Base-by-base conservation (phyloP, 148 eudicot genomes). In the Nepenthes gracilis region DNA sequence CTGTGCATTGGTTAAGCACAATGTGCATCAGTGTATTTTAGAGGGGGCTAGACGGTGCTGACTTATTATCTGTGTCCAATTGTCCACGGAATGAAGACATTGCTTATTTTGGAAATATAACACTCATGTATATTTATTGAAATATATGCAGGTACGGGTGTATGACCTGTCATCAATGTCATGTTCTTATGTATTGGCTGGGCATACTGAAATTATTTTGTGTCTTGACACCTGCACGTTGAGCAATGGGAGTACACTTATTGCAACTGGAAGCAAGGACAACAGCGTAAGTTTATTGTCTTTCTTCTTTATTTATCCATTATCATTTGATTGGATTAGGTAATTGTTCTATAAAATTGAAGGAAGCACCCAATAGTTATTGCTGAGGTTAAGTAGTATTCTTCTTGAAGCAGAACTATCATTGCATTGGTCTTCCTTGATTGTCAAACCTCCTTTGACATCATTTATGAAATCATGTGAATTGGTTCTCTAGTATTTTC, bases 211-310 rank as follows among this genome's bases (percentile, higher is more conserved):
- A 67, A 79, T 83, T 63, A 73, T 93, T 74, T 61, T 89, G 57
- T 82, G 95, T 77, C 87, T 93, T 62, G 99, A 93, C 69, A 89
- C 95, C 50, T 86, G 89, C 67, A 61, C 72, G 51, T 49, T 84
- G 66, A 78, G 73, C 72, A 76, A 87, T 64, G 95, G 92, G 73
- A 83, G 61, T 70, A 72, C 85, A 13, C 82, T 86, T 52, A 77
- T 93, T 57, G 96, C 81, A 36, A 86, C 99, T 2, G 99, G 99
- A 67, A 93, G 99, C 90, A 93, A 89, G 77, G 99, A 93, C 71
- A 89, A 86, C 57, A 86, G 59, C 72, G 99, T 93, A 72, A 88
- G 88, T 67, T 60, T 52, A 52, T 53, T 40, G 47, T 48, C 37
- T 53, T 1, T 66, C 45, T 55, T 43, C 37, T 4, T 64, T 55